Evolutionary conservation across 1,284 basidiomycete species (phyloP).

Genomic region (Boletus semigastroideus): DNA sequence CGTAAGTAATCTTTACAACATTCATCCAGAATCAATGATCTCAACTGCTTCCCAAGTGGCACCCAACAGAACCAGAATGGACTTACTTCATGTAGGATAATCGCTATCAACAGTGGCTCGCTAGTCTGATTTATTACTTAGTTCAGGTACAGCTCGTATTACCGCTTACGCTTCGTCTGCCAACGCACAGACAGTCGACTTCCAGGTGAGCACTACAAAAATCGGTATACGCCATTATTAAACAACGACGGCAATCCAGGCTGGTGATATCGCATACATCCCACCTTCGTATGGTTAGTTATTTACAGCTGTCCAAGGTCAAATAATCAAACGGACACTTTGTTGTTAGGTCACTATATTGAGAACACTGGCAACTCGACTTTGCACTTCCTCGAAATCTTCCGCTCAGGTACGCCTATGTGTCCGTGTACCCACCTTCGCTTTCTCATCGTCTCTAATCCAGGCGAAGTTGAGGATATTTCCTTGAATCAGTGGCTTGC

Average conservation of each 20-base stretch:
- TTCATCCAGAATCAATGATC: background rate
- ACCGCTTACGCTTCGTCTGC: slow-evolving; percentile 39
- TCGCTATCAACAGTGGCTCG: background rate
- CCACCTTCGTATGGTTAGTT: slow-evolving; percentile 47
- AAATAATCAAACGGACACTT: background rate
- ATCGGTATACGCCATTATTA: background rate
- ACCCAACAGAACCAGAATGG: slow-evolving; percentile 49
- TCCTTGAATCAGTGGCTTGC: slow-evolving; percentile 56
- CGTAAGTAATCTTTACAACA: slow-evolving; percentile 35
- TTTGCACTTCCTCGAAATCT: slow-evolving; percentile 60
- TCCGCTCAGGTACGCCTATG: slow-evolving; percentile 46
- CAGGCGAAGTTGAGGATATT: slow-evolving; percentile 41
- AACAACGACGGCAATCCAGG: slow-evolving; percentile 28
- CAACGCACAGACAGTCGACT: slow-evolving; percentile 45
- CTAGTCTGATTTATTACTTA: slow-evolving; percentile 20
- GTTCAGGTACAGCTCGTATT: slow-evolving; percentile 48
- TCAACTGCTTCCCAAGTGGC: slow-evolving; percentile 40
- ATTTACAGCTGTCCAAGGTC: background rate
- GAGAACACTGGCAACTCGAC: slow-evolving; percentile 68
- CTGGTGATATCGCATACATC: slow-evolving; percentile 60
- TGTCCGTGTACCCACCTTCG: background rate
- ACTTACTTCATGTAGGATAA: slow-evolving; percentile 34
- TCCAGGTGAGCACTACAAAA: slow-evolving; percentile 32
- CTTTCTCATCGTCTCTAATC: slow-evolving; percentile 7
- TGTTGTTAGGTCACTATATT: slow-evolving; percentile 56